These are phyloP conservation scores for Phylloporus scabripes DNA, from an alignment of 768 basidiomycete genomes.

Conservation along the genomic window DNA sequence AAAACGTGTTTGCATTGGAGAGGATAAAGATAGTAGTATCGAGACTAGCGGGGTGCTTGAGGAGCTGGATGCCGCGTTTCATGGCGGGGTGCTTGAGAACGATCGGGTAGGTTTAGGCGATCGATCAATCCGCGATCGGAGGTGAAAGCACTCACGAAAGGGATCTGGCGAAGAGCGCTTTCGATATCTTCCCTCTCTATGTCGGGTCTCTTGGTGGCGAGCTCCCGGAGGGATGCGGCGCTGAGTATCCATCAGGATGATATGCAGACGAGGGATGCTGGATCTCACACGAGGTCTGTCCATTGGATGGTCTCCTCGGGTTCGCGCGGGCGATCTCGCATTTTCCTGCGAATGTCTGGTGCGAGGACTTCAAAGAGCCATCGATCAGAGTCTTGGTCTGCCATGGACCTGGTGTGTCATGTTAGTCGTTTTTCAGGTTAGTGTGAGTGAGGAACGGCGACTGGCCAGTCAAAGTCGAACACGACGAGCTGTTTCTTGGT, in stretches of 20 bases:
- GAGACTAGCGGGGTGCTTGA: slow-evolving; percentile 60
- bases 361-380: slow-evolving; percentile 89
- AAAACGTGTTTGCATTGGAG: slow-evolving; percentile 91
- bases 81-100: slow-evolving; percentile 86
- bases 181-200: slow-evolving; percentile 72
- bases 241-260: slow-evolving; percentile 29
- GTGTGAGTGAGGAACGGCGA: slow-evolving; percentile 1
- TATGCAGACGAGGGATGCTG: not conserved
- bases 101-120: not conserved
- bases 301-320: slow-evolving; percentile 65
- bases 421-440: not conserved
- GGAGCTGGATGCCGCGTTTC: slow-evolving; percentile 76
- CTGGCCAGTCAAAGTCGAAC: slow-evolving; percentile 95
- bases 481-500: slow-evolving; percentile 70
- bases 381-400: slow-evolving; percentile 95
- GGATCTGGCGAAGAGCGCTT: slow-evolving; percentile 70
- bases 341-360: slow-evolving; percentile 75
- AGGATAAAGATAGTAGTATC: slow-evolving; percentile 80
- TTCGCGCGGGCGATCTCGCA: slow-evolving; percentile 44
- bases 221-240: slow-evolving; percentile 64
- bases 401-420: slow-evolving; percentile 58
- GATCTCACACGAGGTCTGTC: slow-evolving; percentile 88
- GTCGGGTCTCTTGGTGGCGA: slow-evolving; percentile 52
- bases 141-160: slow-evolving; percentile 57
- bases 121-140: not conserved